Base-by-base conservation (phyloP, 2,329 filamentous ascomycete species). In the Teratosphaeria zuluensis region DNA sequence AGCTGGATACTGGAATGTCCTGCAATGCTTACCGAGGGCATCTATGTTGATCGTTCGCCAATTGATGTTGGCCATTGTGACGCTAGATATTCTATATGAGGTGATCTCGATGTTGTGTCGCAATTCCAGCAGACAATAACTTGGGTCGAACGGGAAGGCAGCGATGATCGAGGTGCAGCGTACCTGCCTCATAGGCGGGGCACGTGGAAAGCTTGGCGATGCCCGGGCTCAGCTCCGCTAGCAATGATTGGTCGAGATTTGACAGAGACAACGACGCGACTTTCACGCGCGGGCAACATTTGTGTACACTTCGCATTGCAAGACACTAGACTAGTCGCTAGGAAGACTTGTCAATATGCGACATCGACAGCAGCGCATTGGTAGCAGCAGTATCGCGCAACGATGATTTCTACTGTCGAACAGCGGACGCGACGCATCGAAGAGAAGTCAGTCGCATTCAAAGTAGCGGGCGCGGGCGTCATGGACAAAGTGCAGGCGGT, bases 11-110 rank as follows among this genome's bases (percentile, higher is more conserved):
- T 48, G 9, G 42, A 21, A 19, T 8, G 42, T 19, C n/a, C 19
- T 21, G 42, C 42, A n/a, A 9, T 42, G 19, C 42, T 48, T n/a
- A 48, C 42, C 42, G 68, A 95, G 83, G 66, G 87, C 86, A 74
- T 96, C 92, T 74, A 96, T 88, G 81, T 96, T 90, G 81, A 96
- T 94, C 65, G 90, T 96, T 75, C 92, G 89, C 78, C 83, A 86
- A 73, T 86, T 86, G 75, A 83, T 74, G 57, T 73, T 69, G 51
- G 77, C 74, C 77, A 78, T 79, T 61, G 61, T 65, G 42, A 8
- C n/a, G 5, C 42, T 19, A 6, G n/a, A n/a, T 48, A 11, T 6
- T 48, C 42, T 48, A 9, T 8, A 48, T 21, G 9, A 6, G 16
- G 4, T 19, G 42, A 48, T 42, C 11, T 16, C 1, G 11, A 28